Evolutionary conservation across 2,329 filamentous ascomycete genomes (phyloP).

Genomic region (Pseudocercospora macadamiae): DNA sequence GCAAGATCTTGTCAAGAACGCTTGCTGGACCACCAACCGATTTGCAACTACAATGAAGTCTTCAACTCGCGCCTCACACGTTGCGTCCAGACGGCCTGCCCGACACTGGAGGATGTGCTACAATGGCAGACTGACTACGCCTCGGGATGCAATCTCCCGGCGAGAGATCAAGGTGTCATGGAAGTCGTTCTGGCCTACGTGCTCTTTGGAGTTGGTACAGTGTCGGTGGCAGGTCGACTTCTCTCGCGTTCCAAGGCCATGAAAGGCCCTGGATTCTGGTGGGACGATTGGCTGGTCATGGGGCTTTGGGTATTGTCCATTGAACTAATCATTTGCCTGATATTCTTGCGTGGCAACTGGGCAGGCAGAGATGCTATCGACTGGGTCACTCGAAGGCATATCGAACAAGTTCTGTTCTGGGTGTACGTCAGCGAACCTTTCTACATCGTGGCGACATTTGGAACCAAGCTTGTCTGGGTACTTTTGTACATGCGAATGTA

Average conservation of each 20-base stretch:
- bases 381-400: constrained; percentile 2
- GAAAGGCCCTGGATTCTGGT: constrained; percentile 21
- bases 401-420: constrained; percentile 13
- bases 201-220: constrained; percentile 8
- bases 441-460: constrained; percentile 17
- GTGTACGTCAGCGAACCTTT: constrained; percentile 19
- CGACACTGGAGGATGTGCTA: constrained; percentile 13
- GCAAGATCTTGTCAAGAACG: background rate
- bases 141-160: constrained; percentile 6
- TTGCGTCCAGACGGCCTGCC: constrained; percentile 15
- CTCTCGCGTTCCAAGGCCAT: constrained; percentile 13
- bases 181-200: constrained; percentile 10
- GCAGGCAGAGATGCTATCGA: constrained; percentile 15
- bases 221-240: constrained; percentile 11
- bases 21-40: background rate
- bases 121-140: constrained; percentile 22
- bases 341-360: background rate
- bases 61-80: constrained; percentile 16
- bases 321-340: constrained; percentile 10
- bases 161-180: constrained; percentile 4
- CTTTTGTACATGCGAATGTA: constrained; percentile 20
- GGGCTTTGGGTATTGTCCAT: constrained; percentile 7
- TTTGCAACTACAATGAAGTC: constrained; percentile 11
- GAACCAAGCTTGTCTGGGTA: constrained; percentile 18
- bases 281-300: constrained; percentile 18